These are phyloP conservation scores for Lipomyces oligophaga DNA, from an alignment of 805 yeast species.

Conservation along the genomic window DNA sequence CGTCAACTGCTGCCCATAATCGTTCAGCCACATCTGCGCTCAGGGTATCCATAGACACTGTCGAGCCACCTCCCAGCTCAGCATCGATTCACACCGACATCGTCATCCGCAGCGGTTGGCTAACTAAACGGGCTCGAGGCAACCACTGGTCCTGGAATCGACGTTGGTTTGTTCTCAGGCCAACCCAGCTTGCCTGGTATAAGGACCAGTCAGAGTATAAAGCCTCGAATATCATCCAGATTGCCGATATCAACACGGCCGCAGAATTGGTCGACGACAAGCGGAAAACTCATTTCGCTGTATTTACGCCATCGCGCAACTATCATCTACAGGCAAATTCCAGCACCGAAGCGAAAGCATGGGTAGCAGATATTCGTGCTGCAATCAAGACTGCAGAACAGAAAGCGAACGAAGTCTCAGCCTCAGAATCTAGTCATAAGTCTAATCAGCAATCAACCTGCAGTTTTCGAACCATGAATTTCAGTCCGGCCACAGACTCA, in stretches of 20 bases:
- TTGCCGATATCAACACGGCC: slow-evolving; percentile 37
- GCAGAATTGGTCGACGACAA: slow-evolving; percentile 32
- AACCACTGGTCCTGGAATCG: slow-evolving; percentile 33
- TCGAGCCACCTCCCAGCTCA: slow-evolving; percentile 4
- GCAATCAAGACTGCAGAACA: slow-evolving; percentile 27
- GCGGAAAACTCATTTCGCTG: slow-evolving; percentile 11
- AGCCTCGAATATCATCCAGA: slow-evolving; percentile 34
- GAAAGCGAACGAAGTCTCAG: neutral
- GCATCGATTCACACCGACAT: slow-evolving; percentile 9
- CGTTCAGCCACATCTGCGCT: too few relatives aligned
- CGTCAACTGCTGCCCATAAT: neutral
- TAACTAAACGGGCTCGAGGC: slow-evolving; percentile 33
- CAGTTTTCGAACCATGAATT: slow-evolving; percentile 20
- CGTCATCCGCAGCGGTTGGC: slow-evolving; percentile 35
- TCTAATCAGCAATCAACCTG: too few relatives aligned
- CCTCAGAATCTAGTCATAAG: too few relatives aligned
- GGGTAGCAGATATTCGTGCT: slow-evolving; percentile 34
- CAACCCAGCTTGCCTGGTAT: slow-evolving; percentile 35
- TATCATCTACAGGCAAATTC: slow-evolving; percentile 35
- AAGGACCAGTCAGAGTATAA: slow-evolving; percentile 39
- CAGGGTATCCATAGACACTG: too few relatives aligned
- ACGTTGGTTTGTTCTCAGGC: slow-evolving; percentile 40
- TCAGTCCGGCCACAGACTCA: slow-evolving; percentile 1
- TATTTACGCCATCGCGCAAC: slow-evolving; percentile 35
- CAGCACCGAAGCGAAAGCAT: slow-evolving; percentile 32